Base-by-base conservation (phyloP, 176 grass and related monocot genomes). In the Aegilops bicornis region DNA sequence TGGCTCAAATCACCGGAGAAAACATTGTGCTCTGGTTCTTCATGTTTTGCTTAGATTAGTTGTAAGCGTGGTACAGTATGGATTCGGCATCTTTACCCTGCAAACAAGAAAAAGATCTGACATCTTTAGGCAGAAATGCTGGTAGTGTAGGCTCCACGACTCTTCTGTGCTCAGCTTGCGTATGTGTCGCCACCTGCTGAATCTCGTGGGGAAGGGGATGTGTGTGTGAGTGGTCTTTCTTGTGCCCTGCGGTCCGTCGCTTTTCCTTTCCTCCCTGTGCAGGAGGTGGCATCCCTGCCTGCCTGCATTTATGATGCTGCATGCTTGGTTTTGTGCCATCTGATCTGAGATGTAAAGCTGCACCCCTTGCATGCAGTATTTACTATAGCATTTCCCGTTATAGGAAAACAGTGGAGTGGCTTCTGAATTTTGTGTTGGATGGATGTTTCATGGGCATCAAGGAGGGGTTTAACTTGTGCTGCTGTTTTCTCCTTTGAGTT, bases 221-320 rank as follows among this genome's bases (percentile, higher is more conserved):
- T 75, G 82, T 89, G 77, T 60, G 82, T 69, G 59, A 67, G 24
- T 61, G 5, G 83, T 9, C 47, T 86, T 81, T 69, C 62, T 80
- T 82, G 77, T 89, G 78, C 88, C 83, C 29, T 19, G 72, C 52
- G 20, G 52, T 60, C 27, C 27, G 74, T 79, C 32, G 37, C 64
- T 83, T 76, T 76, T 52, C 48, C 73, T 16, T 76, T 35, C 62
- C 47, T 83, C 59, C 36, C 66, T 64, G 67, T 24, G 54, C 24
- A 43, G 84, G 65, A 36, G 76, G 77, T 73, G 66, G 40, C 40
- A 42, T 42, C 40, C 40, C 24, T 27, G 27, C 63, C 69, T 31
- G 33, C 63, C 76, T 84, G 73, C 63, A 77, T 84, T 89, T 84
- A 84, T 66, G 40, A 32, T 80, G 87, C n/a, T 75, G 68, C 23